Base-by-base conservation (phyloP, 139 green algal genomes). In the Tetradesmus lagerheimii region DNA sequence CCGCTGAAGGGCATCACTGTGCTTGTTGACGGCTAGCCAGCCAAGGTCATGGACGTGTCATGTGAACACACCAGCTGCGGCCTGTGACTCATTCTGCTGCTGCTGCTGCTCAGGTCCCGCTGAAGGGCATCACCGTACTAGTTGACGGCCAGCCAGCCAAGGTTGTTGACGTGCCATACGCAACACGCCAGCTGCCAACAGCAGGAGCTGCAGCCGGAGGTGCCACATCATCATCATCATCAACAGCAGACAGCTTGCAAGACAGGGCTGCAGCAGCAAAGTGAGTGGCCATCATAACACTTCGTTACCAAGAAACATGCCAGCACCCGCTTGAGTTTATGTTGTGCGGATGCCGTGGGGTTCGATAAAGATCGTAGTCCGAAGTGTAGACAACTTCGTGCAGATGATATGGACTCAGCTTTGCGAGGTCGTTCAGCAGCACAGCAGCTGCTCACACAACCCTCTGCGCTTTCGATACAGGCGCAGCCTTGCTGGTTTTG, bases 81-180 rank as follows among this genome's bases (percentile, higher is more conserved):
- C n/a, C n/a, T n/a, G n/a, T n/a, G n/a, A n/a, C n/a, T n/a, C n/a
- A n/a, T n/a, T n/a, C 38, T 84, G 41, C 78, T 84, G 66, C 66
- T 77, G 66, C 38, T 83, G 77, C 14, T 85, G 34, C 18, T 1
- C 41, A 82, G 85, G 85, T 81, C 16, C 37, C 29, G 6, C 27
- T 89, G 38, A 82, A 89, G 31, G 91, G 91, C 71, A 79, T 91
- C 16, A 89, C 35, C 1, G 91, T 93, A 74, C 66, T 82, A 8
- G 92, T 93, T 18, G 53, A 66, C 29, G 87, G 91, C 25, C 31
- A 66, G 15, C 89, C 91, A 0, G 93, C 89, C 4, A 84, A 62
- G 4, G 89, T 95, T 9, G 88, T 86, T 15, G 20, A 87, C 18
- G 67, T 93, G 0, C 87, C 91, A 39, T 95, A 89, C 62, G 91